A percentile compares a stretch with the other conserved stretches of the same genome.
Evolutionary conservation across 345 rosid species (phyloP).

Genomic region (Lumnitzera racemosa): DNA sequence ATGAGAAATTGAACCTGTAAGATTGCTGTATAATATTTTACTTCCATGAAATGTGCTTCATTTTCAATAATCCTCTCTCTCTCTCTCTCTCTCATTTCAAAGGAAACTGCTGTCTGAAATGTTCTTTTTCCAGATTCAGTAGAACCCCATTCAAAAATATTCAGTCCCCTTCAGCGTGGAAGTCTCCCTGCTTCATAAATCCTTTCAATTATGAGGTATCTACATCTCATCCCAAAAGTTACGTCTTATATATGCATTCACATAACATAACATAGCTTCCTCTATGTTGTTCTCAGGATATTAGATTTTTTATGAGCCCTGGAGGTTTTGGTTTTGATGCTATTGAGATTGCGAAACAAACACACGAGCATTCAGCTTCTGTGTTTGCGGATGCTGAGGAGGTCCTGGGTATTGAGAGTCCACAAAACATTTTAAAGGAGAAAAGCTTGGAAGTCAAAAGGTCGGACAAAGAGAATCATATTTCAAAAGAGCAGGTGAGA

Average conservation of each 20-base stretch:
- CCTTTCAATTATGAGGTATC: conserved; percentile 59
- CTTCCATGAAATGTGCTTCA: too few species aligned
- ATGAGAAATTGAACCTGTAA: conserved; percentile 66
- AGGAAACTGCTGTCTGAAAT: neutral
- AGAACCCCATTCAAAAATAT: conserved; percentile 78
- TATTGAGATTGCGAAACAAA: conserved; percentile 80
- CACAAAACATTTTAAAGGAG: conserved; percentile 43
- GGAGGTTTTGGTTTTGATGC: conserved; percentile 87
- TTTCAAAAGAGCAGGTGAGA: conserved; percentile 27
- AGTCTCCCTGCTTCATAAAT: conserved; percentile 89
- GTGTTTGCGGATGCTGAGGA: conserved; percentile 92
- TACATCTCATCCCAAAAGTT: neutral
- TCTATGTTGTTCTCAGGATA: conserved; percentile 48
- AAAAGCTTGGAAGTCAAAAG: conserved; percentile 23
- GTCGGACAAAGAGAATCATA: conserved; percentile 34
- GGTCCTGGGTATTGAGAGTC: conserved; percentile 72
- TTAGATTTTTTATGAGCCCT: conserved; percentile 85
- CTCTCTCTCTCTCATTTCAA: neutral
- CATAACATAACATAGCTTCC: neutral
- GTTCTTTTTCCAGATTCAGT: conserved; percentile 48
- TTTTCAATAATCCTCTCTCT: neutral
- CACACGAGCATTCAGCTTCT: conserved; percentile 77
- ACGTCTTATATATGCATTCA: neutral
- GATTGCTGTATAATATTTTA: conserved; percentile 3
- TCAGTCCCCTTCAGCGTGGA: conserved; percentile 98